Evolutionary conservation across 805 yeast species (phyloP), one percentile per base, ranked within the genome.

Genomic region (Cyberlindnera petersonii): DNA sequence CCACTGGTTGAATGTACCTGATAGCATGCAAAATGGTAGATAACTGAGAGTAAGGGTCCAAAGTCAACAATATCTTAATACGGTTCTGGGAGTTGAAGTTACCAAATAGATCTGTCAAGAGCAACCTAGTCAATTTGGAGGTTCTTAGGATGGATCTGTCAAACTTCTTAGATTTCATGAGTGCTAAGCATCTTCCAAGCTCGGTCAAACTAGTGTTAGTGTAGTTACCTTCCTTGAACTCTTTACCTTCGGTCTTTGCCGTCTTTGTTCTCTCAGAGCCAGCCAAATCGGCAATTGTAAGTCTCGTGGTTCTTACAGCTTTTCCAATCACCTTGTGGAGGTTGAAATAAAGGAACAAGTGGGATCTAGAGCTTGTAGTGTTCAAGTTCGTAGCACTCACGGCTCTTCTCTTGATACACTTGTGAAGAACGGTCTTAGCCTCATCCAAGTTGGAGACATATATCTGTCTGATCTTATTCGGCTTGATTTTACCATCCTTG

Each of bases 241-340:
- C 63, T n/a, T 59, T 51, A 5, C 77, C 77, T 9, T 59, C 58
- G 0, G 76, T 69, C 38, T 63, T 63, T 2, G 78, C 69, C 10
- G 59, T 44, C 41, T 69, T 71, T 9, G 72, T 61, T 48, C 78
- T 61, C 52, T 75, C 79, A 8, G 75, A 63, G 1, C 79, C 78
- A 2, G 79, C 77, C 15, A 76, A 49, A 46, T 76, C 80, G 0
- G 72, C 74, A 29, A 76, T 53, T 0, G 74, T 69, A 20, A 75
- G 55, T 33, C 74, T 61, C 5, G 73, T 53, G 2, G 61, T 52
- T 26, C 47, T 52, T 2, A 58, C 27, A 32, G 48, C 37, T 18
- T 35, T 37, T 2, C 61, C 60, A 35, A 45, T 22, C 31, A 59
- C 43, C 14, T 48, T 51, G 34, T 60, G 65, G 6, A 68, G 43